phyloP scores from a whole-genome alignment of 2,329 filamentous ascomycete genomes.

The Pseudogymnoascus sp. region DNA sequence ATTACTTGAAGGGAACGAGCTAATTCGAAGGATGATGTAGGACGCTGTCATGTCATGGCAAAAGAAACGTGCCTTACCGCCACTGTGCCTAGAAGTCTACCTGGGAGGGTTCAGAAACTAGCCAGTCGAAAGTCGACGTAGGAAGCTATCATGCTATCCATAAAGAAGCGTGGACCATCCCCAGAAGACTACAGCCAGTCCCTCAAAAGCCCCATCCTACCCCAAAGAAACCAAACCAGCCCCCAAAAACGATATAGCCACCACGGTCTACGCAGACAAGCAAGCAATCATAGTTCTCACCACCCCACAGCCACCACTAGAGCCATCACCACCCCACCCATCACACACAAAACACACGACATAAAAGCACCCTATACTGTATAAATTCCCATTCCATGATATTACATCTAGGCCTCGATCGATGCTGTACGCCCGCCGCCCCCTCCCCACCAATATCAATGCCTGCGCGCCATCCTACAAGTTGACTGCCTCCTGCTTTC shows the following conservation, averaged over 20 bases:
- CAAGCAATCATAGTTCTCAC: not conserved
- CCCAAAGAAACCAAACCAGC: too few relatives aligned
- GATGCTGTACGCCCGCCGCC: not conserved
- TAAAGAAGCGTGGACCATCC: not conserved
- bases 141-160: not conserved
- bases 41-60: not conserved
- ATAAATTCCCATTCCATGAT: not conserved
- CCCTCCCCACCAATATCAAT: not conserved
- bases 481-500: not conserved
- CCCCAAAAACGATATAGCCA: too few relatives aligned
- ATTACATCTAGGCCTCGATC: not conserved
- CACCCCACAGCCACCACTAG: too few relatives aligned
- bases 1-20: too few relatives aligned
- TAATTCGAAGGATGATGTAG: too few relatives aligned
- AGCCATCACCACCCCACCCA: not conserved
- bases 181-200: not conserved
- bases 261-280: too few relatives aligned
- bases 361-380: not conserved
- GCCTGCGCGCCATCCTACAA: conserved; percentile 1
- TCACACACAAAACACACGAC: not conserved
- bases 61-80: not conserved
- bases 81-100: not conserved
- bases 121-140: not conserved
- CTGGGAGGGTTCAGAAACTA: not conserved
- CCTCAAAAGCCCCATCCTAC: too few relatives aligned